phyloP scores from a whole-genome alignment of 176 grass and related monocot genomes.

The Aegilops bicornis region DNA sequence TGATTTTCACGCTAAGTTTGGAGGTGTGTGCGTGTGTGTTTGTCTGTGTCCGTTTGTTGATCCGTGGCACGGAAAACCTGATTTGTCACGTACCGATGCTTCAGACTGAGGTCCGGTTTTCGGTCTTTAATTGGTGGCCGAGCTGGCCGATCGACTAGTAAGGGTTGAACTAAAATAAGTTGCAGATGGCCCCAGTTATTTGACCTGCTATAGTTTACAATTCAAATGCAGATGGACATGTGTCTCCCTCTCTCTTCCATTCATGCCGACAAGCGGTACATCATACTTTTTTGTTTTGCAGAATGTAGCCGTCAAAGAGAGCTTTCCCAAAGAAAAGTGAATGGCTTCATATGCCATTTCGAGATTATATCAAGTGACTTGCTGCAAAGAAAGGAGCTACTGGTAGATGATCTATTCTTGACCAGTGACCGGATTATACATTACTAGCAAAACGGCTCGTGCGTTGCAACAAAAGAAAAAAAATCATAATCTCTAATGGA shows the following conservation, averaged over 20 bases:
- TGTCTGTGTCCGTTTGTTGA: constrained; percentile 31
- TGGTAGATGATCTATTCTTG: no score
- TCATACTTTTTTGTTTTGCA: no score
- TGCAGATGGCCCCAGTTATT: background rate
- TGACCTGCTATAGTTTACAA: constrained; percentile 11
- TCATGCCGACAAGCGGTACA: background rate
- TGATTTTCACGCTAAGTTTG: background rate
- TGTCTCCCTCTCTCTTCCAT: background rate
- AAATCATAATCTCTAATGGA: no score
- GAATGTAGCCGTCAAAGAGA: no score
- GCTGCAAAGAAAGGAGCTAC: no score
- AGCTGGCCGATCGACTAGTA: constrained; percentile 1
- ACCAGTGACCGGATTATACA: no score
- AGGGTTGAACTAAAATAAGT: background rate
- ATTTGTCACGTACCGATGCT: constrained; percentile 24
- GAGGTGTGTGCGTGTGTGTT: constrained; percentile 7
- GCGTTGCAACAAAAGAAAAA: no score
- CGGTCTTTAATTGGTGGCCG: constrained; percentile 14
- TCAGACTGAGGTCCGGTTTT: background rate
- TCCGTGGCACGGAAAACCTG: constrained; percentile 46
- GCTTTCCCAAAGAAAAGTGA: no score
- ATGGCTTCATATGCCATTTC: no score
- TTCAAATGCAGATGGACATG: background rate
- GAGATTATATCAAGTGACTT: no score
- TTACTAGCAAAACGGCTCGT: no score